A percentile compares a stretch with the other conserved stretches of the same genome.
These are phyloP conservation scores for Brettanomyces anomalus DNA, from an alignment of 805 yeast genomes.

Conservation along the genomic window DNA sequence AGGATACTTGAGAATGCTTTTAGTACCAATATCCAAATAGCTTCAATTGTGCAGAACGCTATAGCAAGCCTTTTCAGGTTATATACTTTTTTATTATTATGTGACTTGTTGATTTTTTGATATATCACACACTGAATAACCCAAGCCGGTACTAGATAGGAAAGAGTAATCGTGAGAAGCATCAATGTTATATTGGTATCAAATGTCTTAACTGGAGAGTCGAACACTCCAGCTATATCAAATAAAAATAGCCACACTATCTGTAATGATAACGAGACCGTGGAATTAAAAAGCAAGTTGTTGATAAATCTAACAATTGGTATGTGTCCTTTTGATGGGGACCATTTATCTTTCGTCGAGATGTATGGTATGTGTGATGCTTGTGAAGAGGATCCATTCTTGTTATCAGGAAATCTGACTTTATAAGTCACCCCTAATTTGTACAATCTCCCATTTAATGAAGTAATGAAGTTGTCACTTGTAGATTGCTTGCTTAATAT, in stretches of 20 bases:
- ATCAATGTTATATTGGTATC: conserved; percentile 33
- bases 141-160: conserved; percentile 36
- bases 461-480: not conserved
- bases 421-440: not conserved
- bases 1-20: not conserved
- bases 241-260: conserved; percentile 20
- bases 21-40: conserved; percentile 24
- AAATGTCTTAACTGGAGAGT: conserved; percentile 19
- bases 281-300: conserved; percentile 10
- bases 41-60: not conserved
- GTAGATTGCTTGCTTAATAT: not conserved
- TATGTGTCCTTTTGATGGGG: not conserved
- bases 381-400: not conserved
- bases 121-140: conserved; percentile 7
- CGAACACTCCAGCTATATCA: conserved; percentile 19
- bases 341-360: not conserved
- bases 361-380: not conserved
- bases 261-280: conserved; percentile 21
- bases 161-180: conserved; percentile 29
- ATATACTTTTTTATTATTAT: not conserved
- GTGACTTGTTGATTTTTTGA: too few relatives aligned
- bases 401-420: not conserved
- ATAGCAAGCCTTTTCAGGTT: conserved; percentile 9
- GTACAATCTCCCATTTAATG: not conserved
- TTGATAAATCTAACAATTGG: not conserved